Evolutionary conservation across 768 basidiomycete species (phyloP), one percentile per base, ranked within the genome.

Genomic region (Tylopilus vinaceipallidus): DNA sequence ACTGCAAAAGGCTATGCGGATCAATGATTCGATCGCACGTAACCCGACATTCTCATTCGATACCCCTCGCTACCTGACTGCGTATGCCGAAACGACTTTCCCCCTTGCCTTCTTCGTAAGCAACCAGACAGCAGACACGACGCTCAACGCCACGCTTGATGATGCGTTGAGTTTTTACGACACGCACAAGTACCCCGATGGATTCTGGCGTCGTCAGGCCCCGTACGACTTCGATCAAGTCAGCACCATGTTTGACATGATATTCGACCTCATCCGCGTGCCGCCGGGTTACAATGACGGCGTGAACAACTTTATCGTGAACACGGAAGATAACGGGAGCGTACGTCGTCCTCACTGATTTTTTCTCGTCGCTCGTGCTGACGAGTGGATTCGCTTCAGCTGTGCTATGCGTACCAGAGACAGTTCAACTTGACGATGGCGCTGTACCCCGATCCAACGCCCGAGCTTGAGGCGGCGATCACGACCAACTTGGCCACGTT

Each of bases 31-130:
- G 22, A 58, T 61, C 14, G 61, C 61, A 13, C 45, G 42, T 29
- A 63, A 63, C 39, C 61, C 62, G 0, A 58, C 56, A 0, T 63
- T 63, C 36, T 50, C 29, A 40, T 62, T 64, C 19, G 53, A 55
- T 3, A 55, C 56, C 14, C 56, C 56, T 0, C 53, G 61, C 9
- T 64, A 10, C 42, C 39, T 59, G 1, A 54, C 62, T 2, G 62
- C 54, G 11, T 62, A 61, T 9, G 54, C 53, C 7, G 61, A 63
- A 45, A 51, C 52, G 2, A 61, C 54, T 0, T 64, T 61, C n/a
- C 62, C 62, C 3, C 48, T 64, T 11, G 59, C 56, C 9, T 64
- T 64, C 32, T 63, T 64, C 37, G 56, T 54, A 26, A 63, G 50
- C 46, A 56, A 62, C 40, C 62, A 61, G 32, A 62, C 56, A 8